A percentile compares a stretch with the other conserved stretches of the same genome.
Evolutionary conservation across 108 stramenopile species (phyloP).

Genomic region (Cyclotella choctawhatcheeana): DNA sequence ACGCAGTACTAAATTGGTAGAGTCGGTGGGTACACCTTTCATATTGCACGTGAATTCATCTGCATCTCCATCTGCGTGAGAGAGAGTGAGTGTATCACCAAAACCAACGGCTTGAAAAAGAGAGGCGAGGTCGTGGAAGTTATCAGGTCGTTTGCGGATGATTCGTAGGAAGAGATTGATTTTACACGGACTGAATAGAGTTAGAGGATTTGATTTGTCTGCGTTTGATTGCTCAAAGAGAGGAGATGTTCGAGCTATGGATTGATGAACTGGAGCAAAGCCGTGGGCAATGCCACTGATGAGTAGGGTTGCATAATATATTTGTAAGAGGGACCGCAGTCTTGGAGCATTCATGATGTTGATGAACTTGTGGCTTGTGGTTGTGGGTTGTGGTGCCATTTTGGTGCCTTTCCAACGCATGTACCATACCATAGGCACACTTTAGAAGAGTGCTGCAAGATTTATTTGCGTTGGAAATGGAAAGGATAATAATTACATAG

Average conservation of each 20-base stretch:
- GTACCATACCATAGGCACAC: too few relatives aligned
- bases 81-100: conserved; percentile 80
- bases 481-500: too few relatives aligned
- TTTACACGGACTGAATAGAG: conserved; percentile 93
- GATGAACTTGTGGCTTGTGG: neutral
- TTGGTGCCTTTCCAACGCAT: neutral
- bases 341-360: neutral
- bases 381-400: neutral
- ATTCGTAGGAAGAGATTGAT: conserved; percentile 97
- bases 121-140: conserved; percentile 94
- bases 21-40: conserved; percentile 88
- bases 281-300: neutral
- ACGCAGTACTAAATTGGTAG: conserved; percentile 86
- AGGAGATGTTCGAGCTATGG: neutral
- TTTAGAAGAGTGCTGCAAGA: too few relatives aligned
- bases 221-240: neutral
- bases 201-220: conserved; percentile 25
- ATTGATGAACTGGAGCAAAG: neutral
- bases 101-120: conserved; percentile 96
- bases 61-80: conserved; percentile 31
- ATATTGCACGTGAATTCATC: conserved; percentile 90
- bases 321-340: neutral
- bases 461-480: too few relatives aligned
- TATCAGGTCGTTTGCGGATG: conserved; percentile 89
- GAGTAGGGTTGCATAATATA: neutral